These are phyloP conservation scores for Chernovozyma sophiae-reginae DNA, from an alignment of 1,139 yeast species.

Conservation along the genomic window DNA sequence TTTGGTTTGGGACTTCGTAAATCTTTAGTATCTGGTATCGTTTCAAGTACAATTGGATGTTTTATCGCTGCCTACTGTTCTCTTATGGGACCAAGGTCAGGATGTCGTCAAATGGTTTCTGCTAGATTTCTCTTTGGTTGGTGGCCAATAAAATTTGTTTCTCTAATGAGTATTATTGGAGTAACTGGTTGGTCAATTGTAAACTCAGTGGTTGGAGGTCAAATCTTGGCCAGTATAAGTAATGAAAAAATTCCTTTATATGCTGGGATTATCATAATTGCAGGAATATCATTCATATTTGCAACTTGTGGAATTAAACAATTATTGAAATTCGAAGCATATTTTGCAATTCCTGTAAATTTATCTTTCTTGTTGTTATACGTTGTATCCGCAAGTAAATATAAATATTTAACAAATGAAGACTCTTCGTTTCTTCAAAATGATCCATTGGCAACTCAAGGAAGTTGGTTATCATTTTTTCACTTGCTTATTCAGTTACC, in stretches of 20 bases:
- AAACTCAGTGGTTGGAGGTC: constrained; percentile 82
- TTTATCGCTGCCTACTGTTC: constrained; percentile 76
- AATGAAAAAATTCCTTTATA: constrained; percentile 61
- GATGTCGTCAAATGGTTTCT: constrained; percentile 82
- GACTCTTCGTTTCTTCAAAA: constrained; percentile 27
- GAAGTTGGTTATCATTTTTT: constrained; percentile 70
- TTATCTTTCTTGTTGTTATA: constrained; percentile 67
- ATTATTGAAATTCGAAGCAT: constrained; percentile 63
- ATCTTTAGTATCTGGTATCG: constrained; percentile 54
- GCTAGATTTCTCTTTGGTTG: constrained; percentile 78
- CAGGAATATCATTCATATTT: constrained; percentile 57
- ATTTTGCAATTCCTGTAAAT: constrained; percentile 66
- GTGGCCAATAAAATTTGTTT: constrained; percentile 74
- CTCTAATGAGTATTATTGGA: constrained; percentile 65
- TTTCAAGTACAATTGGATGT: constrained; percentile 66
- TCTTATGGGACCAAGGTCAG: constrained; percentile 83
- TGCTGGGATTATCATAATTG: constrained; percentile 70
- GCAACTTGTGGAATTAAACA: constrained; percentile 76
- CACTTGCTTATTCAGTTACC: constrained; percentile 74
- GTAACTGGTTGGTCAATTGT: constrained; percentile 87
- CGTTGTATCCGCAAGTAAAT: constrained; percentile 59
- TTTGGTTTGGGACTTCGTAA: constrained; percentile 65
- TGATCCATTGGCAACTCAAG: constrained; percentile 41
- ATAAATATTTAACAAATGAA: constrained; percentile 33
- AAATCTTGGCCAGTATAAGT: constrained; percentile 63